Conservation (phyloP, 1,284 basidiomycete genomes). For the Cutaneotrichosporon curvatum region DNA sequence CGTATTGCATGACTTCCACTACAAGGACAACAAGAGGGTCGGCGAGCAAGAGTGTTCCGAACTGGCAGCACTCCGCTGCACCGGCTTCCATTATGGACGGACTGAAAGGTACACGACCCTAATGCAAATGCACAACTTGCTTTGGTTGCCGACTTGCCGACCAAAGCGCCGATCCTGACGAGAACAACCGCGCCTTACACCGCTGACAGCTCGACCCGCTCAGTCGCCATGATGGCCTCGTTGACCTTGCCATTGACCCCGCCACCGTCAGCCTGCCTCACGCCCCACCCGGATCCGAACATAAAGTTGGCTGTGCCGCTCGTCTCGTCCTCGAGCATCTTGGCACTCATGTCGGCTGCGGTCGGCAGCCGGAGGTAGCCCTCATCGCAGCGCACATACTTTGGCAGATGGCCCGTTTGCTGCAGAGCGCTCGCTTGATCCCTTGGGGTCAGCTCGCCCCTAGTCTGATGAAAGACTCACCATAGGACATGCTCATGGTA, state of each 20-base stretch:
- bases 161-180: too few relatives aligned
- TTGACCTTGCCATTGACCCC: not conserved
- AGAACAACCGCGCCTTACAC: too few relatives aligned
- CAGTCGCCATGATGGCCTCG: too few relatives aligned
- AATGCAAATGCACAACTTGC: too few relatives aligned
- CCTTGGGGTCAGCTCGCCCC: conserved; percentile 8
- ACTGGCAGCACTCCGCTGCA: too few relatives aligned
- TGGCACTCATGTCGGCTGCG: conserved; percentile 13
- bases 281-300: conserved; percentile 19
- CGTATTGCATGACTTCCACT: too few relatives aligned
- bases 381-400: conserved; percentile 8
- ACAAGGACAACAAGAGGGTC: too few relatives aligned
- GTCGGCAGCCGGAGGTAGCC: conserved; percentile 18
- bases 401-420: conserved; percentile 21
- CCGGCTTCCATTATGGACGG: too few relatives aligned
- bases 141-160: too few relatives aligned
- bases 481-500: conserved; percentile 51
- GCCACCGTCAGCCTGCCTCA: not conserved
- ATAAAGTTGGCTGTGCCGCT: conserved; percentile 19
- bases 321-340: conserved; percentile 21
- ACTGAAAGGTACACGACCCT: too few relatives aligned
- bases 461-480: conserved; percentile 17
- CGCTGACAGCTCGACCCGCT: too few relatives aligned
- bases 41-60: too few relatives aligned
- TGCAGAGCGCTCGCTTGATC: conserved; percentile 23